Conservation (phyloP, 1,139 yeast species). For the Taiozyma onychis region DNA sequence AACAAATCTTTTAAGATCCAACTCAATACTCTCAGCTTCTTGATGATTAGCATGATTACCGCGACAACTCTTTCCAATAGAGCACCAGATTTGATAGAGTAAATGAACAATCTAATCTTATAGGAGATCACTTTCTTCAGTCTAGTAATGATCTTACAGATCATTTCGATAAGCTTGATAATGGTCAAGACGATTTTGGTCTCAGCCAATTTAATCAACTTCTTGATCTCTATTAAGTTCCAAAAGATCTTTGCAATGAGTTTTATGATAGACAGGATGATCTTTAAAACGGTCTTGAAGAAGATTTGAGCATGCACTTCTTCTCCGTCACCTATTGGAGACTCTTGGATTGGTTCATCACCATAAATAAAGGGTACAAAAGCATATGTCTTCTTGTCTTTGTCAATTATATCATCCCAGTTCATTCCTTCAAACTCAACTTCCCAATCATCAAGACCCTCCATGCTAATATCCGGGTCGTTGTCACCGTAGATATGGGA, state of each 20-base stretch:
- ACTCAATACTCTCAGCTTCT: conserved; percentile 5
- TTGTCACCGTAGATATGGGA: conserved; percentile 7
- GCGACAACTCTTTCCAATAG: conserved; percentile 5
- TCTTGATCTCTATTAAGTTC: conserved; percentile 6
- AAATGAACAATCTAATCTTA: neutral
- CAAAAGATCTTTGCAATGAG: conserved; percentile 8
- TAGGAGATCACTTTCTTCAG: conserved; percentile 3
- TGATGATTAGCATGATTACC: conserved; percentile 4
- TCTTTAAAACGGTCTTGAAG: neutral
- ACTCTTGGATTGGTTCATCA: conserved; percentile 1
- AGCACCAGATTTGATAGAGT: conserved; percentile 3
- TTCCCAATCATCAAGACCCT: neutral
- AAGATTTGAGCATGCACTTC: conserved; percentile 4
- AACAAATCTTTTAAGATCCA: conserved; percentile 13
- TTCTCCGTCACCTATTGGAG: neutral
- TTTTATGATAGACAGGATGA: conserved; percentile 7
- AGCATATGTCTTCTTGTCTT: neutral
- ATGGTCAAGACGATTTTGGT: conserved; percentile 6
- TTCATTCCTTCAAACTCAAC: conserved; percentile 1
- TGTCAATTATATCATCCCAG: neutral
- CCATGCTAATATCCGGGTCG: neutral
- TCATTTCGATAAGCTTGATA: conserved; percentile 5
- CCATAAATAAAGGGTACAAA: conserved; percentile 6
- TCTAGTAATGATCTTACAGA: conserved; percentile 1
- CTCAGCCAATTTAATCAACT: conserved; percentile 5